Conservation (phyloP, 2,329 filamentous ascomycete species). For the Sphaerulina musiva region DNA sequence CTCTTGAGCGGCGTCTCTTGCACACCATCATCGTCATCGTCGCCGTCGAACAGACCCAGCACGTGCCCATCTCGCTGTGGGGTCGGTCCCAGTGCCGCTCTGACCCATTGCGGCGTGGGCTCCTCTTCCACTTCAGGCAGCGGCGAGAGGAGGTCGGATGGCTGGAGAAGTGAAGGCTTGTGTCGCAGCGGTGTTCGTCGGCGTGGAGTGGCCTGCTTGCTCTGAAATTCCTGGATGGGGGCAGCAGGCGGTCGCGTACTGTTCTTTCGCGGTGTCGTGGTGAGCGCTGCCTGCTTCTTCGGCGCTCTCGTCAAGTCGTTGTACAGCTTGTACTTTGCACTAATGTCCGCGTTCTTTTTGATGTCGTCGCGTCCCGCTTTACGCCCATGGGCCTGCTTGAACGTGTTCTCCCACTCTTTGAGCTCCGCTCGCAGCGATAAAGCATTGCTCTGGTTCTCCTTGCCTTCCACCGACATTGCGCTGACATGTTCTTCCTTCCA, state of each 20-base stretch:
- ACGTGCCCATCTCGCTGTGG: slow-evolving; percentile 73
- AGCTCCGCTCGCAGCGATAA: slow-evolving; percentile 57
- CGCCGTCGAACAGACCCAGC: slow-evolving; percentile 68
- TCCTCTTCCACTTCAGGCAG: slow-evolving; percentile 28
- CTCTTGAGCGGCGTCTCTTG: slow-evolving; percentile 20
- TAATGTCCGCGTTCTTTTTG: slow-evolving; percentile 64
- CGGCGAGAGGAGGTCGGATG: slow-evolving; percentile 9
- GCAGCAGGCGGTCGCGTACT: not conserved
- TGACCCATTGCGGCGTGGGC: slow-evolving; percentile 30
- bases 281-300: slow-evolving; percentile 40
- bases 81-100: slow-evolving; percentile 58
- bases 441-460: slow-evolving; percentile 11
- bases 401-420: slow-evolving; percentile 68
- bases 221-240: too few relatives aligned
- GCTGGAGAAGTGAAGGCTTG: slow-evolving; percentile 2
- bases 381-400: slow-evolving; percentile 53
- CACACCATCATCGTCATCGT: slow-evolving; percentile 40
- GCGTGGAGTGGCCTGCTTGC: slow-evolving; percentile 12
- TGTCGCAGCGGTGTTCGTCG: slow-evolving; percentile 18
- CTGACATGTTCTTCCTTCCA: not conserved
- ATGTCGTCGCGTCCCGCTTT: slow-evolving; percentile 71
- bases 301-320: slow-evolving; percentile 54
- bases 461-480: slow-evolving; percentile 14
- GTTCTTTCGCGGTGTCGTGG: slow-evolving; percentile 36
- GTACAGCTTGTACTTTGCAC: slow-evolving; percentile 75